phyloP scores from a whole-genome alignment of 169 alveolate species.

The Neospora caninum region DNA sequence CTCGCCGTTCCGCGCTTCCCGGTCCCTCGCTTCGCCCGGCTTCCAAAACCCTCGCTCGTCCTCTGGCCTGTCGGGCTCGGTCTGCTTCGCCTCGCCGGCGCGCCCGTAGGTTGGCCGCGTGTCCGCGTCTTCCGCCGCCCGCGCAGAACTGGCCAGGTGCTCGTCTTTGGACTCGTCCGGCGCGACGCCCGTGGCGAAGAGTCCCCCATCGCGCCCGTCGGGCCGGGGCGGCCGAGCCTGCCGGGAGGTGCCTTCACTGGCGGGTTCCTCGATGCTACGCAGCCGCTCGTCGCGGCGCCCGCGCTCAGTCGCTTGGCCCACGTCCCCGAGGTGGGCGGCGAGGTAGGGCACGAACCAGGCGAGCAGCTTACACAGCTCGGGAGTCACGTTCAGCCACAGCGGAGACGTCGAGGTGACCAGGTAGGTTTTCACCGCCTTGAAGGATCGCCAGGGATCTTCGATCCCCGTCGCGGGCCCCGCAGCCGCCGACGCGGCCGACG shows the following conservation, averaged over 20 bases:
- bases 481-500: not conserved
- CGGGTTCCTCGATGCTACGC: not conserved
- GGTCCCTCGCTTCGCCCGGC: not conserved
- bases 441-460: slow-evolving; percentile 76
- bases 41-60: too few species aligned
- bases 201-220: too few species aligned
- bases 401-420: slow-evolving; percentile 77
- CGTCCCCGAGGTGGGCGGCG: slow-evolving; percentile 66
- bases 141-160: too few species aligned
- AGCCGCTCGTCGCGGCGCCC: not conserved
- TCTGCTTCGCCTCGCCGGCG: not conserved
- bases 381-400: slow-evolving; percentile 83
- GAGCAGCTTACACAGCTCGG: slow-evolving; percentile 82
- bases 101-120: not conserved
- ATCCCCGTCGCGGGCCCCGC: slow-evolving; percentile 43
- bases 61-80: not conserved
- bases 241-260: not conserved
- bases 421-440: slow-evolving; percentile 76
- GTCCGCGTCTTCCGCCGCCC: too few species aligned
- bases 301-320: slow-evolving; percentile 1
- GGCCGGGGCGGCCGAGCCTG: not conserved
- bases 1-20: not conserved
- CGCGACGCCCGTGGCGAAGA: too few species aligned
- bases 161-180: too few species aligned
- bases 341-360: slow-evolving; percentile 83